Base-by-base conservation (phyloP, 139 green algal genomes). In the Chlorella sp. region DNA sequence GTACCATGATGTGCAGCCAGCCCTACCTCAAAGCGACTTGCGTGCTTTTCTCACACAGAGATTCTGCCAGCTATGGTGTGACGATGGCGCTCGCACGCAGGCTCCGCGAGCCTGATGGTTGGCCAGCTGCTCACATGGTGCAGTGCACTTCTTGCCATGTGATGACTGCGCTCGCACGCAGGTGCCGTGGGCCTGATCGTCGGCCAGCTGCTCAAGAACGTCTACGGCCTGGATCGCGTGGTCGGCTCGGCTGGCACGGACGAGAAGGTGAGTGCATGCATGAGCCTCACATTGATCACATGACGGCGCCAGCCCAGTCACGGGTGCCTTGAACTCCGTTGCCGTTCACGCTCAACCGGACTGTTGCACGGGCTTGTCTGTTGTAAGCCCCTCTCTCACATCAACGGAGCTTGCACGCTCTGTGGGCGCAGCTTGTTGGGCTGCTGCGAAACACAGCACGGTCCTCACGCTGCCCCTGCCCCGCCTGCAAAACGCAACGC, bases 261-360 rank as follows among this genome's bases (percentile, higher is more conserved):
- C 31, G 75, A 86, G 14, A 88, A 88, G 79, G 78, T 81, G 65
- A 24, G n/a, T n/a, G n/a, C n/a, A n/a, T n/a, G n/a, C n/a, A n/a
- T n/a, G n/a, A n/a, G n/a, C n/a, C n/a, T n/a, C n/a, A n/a, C n/a
- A n/a, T n/a, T n/a, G n/a, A n/a, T n/a, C n/a, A n/a, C n/a, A n/a
- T n/a, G n/a, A n/a, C n/a, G n/a, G n/a, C n/a, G n/a, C n/a, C n/a
- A n/a, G n/a, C n/a, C n/a, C n/a, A n/a, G n/a, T n/a, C n/a, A n/a
- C n/a, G n/a, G n/a, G n/a, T n/a, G n/a, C n/a, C n/a, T n/a, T n/a
- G n/a, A n/a, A n/a, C n/a, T n/a, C n/a, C n/a, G n/a, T n/a, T n/a
- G n/a, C n/a, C n/a, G n/a, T n/a, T n/a, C n/a, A 2, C 20, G 29
- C 60, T 35, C 29, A 70, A 49, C 35, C 63, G 6, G 17, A 70